Base-by-base conservation (phyloP, 371 early-diverging fungal genomes). In the Dichotomocladium elegans region DNA sequence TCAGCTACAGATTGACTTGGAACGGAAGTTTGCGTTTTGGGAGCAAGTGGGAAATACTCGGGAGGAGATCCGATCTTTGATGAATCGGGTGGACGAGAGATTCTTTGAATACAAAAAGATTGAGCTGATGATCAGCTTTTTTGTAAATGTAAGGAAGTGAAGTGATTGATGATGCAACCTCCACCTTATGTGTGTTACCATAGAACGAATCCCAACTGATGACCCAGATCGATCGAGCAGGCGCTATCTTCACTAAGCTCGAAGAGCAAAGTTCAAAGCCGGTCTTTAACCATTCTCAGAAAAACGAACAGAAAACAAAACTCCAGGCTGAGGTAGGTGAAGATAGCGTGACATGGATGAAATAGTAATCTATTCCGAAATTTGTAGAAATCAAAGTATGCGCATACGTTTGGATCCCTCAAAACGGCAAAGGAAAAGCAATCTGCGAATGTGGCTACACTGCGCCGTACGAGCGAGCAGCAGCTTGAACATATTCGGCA, bases 141-240 rank as follows among this genome's bases (percentile, higher is more conserved):
- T 44, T 30, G 53, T 45, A 15, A 53, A 54, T 24, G 57, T 62
- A 51, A 35, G 47, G 22, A 27, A 40, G n/a, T 4, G 11, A 40
- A 21, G 8, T 2, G 9, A 48, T 4, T 4, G 21, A 35, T 34
- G 27, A 3, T 52, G 22, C 15, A 17, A 33, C 12, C 22, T 28
- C 9, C 17, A 15, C 12, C 11, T 17, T 31, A 17, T 25, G 10
- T n/a, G n/a, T 34, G 8, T 48, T 31, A 22, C 22, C 43, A 26
- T 52, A 70, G 70, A 68, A 64, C 26, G 84, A 83, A 48, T 63
- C 77, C 27, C 81, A 83, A 55, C 68, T 95, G 24, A 55, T 85
- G 63, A 72, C 72, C 28, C 92, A 93, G 68, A 83, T 95, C 35
- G 92, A 96, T 47, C 83, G 79, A 14, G 84, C 91, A 15, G 84